Percentiles rank a stretch among this genome's conserved stretches.
phyloP scores from a whole-genome alignment of 2,329 filamentous ascomycete genomes.

The Colletotrichum costaricense region DNA sequence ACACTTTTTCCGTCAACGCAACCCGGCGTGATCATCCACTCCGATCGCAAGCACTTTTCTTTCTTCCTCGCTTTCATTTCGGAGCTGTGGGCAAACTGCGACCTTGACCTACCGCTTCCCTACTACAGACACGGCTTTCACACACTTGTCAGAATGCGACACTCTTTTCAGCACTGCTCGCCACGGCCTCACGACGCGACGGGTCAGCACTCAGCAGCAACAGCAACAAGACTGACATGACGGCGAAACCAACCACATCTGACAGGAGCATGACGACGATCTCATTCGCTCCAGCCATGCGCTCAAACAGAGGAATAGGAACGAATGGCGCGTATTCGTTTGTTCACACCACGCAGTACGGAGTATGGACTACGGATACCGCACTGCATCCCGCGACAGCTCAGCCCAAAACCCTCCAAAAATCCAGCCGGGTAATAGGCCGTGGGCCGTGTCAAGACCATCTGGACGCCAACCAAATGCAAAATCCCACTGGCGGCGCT shows the following conservation, averaged over 20 bases:
- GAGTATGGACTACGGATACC: too few relatives aligned
- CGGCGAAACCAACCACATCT: conserved; percentile 14
- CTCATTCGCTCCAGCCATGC: neutral
- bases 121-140: neutral
- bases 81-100: neutral
- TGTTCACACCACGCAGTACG: neutral
- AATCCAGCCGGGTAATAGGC: conserved; percentile 9
- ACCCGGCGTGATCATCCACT: conserved; percentile 22
- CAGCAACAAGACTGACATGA: neutral
- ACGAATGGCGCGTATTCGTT: conserved; percentile 15
- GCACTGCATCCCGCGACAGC: neutral
- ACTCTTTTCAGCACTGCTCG: neutral
- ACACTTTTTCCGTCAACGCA: neutral
- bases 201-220: neutral
- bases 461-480: conserved; percentile 28
- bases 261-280: conserved; percentile 12
- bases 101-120: neutral
- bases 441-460: conserved; percentile 17
- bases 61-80: neutral
- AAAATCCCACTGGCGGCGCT: conserved; percentile 26
- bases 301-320: conserved; percentile 5
- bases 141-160: conserved; percentile 2
- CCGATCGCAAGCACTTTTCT: neutral
- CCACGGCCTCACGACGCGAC: conserved; percentile 11
- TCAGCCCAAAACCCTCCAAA: conserved; percentile 7